Base-by-base conservation (phyloP, 495 filamentous ascomycete species). In the Hypoxylon intermedium region DNA sequence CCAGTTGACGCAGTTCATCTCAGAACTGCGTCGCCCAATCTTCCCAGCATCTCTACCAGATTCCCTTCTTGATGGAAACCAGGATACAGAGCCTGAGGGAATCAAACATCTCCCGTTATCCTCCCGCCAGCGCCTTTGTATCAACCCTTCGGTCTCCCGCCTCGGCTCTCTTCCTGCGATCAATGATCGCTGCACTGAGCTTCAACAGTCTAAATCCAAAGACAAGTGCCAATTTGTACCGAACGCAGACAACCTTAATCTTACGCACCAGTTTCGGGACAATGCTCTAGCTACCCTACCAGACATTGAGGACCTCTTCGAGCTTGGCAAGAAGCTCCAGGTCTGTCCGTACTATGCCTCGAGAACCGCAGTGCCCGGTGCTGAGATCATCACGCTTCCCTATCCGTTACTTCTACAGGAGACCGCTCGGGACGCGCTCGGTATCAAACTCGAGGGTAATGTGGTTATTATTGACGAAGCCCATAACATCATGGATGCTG, bases 261-360 rank as follows among this genome's bases (percentile, higher is more conserved):
- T 87, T 11, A 83, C 89, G 4, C 82, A 92, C 47, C 83, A 91
- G 41, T 97, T 98, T 56, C 83, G 94, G n/a, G 95, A 98, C 67
- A 87, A 91, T 68, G 83, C 88, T 12, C 72, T 98, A 43, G 93
- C 95, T 4, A 90, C 83, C 0, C 80, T 98, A 6, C 88, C 89
- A 12, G 94, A 98, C 69, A 98, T 98, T 54, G 94, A 98, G 70
- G 95, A 98, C 63, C 79, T 98, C 20, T 87, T 85, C 38, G 75
- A 77, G 11, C 76, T 97, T 1, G 94, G 94, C 4, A 91, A 86
- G 64, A 81, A 87, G 34, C 75, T 96, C 15, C 86, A 87, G 1
- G 85, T 97, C 13, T 98, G 94, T 72, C 95, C 94, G 6, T 98
- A 98, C 71, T 98, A 98, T 72, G 92, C 94, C 40, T 93, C 95